Base-by-base conservation (phyloP, 306 rosid genomes). In the Castanopsis chinensis region DNA sequence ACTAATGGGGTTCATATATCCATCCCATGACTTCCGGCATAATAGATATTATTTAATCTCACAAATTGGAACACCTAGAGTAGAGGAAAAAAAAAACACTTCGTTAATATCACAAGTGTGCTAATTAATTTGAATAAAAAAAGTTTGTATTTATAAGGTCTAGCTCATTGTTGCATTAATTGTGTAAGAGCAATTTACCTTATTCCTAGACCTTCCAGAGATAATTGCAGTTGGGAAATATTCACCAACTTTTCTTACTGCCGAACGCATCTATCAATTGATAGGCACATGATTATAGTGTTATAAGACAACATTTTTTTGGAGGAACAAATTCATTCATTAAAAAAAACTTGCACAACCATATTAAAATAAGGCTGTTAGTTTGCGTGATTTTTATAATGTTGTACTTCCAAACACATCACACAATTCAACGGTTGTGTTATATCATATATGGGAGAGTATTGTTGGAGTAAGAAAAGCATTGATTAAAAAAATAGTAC, bases 21-120 rank as follows among this genome's bases (percentile, higher is more conserved):
- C 94, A 90, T 81, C 21, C 94, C 94, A 85, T 90, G 94, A 61
- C 94, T 88, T 64, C 94, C 94, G 77, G 92, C 94, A 83, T 90
- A 90, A 55, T 79, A 81, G 2, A 88, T 74, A 83, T 83, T 76
- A 73, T 75, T 73, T 13, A 90, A 64, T 87, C 82, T 81, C 4
- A 90, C 92, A 86, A 88, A 90, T 52, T 85, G 76, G 27, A 18
- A 70, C 2, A 88, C 87, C 94, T 90, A n/a, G 14, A 6, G 57
- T 25, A 25, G 27, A 25, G 27, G 27, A 25, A 1, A 25, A 25
- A 12, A 59, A 23, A 58, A n/a, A 58, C 23, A 37, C 69, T 60
- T 25, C 41, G 7, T 55, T 55, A 49, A 49, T 55, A 15, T 61
- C 17, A 49, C 15, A 49, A 13, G 11, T 49, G 5, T 12, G 21